Percentiles rank a stretch among this genome's conserved stretches.
These are phyloP conservation scores for Cynara cardunculus DNA, from an alignment of 129 eudicot genomes.

Conservation along the genomic window DNA sequence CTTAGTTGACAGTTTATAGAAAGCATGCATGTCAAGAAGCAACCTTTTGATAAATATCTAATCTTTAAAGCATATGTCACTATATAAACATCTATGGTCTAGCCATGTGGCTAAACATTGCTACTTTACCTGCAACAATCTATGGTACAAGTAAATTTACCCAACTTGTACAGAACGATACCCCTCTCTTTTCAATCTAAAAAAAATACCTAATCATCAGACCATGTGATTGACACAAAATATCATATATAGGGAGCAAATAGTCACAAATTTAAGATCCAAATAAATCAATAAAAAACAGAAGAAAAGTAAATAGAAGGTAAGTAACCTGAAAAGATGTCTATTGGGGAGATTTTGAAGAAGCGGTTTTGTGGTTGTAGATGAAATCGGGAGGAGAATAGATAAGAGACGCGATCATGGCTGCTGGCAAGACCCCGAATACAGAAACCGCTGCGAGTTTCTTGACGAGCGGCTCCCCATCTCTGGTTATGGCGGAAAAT, in stretches of 20 bases:
- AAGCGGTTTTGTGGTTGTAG: constrained; percentile 10
- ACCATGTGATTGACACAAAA: background rate
- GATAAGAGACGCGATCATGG: constrained; percentile 34
- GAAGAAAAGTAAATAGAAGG: background rate
- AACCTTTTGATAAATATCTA: too few species aligned
- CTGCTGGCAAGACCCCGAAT: constrained; percentile 33
- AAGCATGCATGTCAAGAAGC: background rate
- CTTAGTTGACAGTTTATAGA: background rate
- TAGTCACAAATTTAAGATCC: background rate
- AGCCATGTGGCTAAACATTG: background rate
- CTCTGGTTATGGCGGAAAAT: constrained; percentile 14
- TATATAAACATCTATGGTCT: too few species aligned
- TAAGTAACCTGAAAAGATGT: background rate
- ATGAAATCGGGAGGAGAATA: constrained; percentile 39
- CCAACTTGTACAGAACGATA: too few species aligned
- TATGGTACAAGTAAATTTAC: too few species aligned
- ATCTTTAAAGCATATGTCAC: background rate
- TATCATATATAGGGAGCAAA: background rate
- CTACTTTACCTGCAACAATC: too few species aligned
- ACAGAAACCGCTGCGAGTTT: constrained; percentile 31
- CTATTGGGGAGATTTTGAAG: constrained; percentile 2
- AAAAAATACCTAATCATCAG: background rate
- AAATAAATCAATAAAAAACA: background rate
- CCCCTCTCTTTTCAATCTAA: background rate
- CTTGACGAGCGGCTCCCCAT: constrained; percentile 36